A percentile compares a stretch with the other conserved stretches of the same genome.
Conservation (phyloP, 1,284 basidiomycete genomes). For the Malassezia furfur region DNA sequence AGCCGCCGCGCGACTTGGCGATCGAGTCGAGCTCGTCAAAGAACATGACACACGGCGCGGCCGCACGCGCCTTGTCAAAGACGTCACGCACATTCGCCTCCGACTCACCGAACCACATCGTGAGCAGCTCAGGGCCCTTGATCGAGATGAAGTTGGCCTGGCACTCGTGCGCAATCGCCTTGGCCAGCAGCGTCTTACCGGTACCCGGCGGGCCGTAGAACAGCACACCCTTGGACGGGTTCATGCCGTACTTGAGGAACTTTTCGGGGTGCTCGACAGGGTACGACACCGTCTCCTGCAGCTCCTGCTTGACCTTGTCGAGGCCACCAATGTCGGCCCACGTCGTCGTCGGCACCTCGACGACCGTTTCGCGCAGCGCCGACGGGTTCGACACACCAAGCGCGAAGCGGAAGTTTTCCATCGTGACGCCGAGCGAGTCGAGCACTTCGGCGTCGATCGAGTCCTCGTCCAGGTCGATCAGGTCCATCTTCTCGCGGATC, state of each 20-base stretch:
- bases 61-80: conserved; percentile 98
- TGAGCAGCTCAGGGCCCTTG: conserved; percentile 83
- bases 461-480: conserved; percentile 69
- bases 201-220: conserved; percentile 97
- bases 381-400: conserved; percentile 92
- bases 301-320: conserved; percentile 97
- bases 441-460: conserved; percentile 95
- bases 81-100: conserved; percentile 99
- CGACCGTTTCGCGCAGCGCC: conserved; percentile 87
- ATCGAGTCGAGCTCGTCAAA: conserved; percentile 99
- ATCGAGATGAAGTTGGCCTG: conserved; percentile 97
- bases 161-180: conserved; percentile 98
- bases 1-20: conserved; percentile 82
- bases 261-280: conserved; percentile 99
- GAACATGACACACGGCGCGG: conserved; percentile 99
- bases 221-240: conserved; percentile 93
- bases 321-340: conserved; percentile 99
- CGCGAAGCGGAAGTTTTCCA: conserved; percentile 97
- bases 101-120: conserved; percentile 99
- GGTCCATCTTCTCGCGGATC: conserved; percentile 95
- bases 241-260: conserved; percentile 99
- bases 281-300: conserved; percentile 98
- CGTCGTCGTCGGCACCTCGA: conserved; percentile 87
- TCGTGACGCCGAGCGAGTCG: conserved; percentile 86
- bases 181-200: conserved; percentile 87